Conservation (phyloP, 2,329 filamentous ascomycete species). For the Hortaea werneckii region DNA sequence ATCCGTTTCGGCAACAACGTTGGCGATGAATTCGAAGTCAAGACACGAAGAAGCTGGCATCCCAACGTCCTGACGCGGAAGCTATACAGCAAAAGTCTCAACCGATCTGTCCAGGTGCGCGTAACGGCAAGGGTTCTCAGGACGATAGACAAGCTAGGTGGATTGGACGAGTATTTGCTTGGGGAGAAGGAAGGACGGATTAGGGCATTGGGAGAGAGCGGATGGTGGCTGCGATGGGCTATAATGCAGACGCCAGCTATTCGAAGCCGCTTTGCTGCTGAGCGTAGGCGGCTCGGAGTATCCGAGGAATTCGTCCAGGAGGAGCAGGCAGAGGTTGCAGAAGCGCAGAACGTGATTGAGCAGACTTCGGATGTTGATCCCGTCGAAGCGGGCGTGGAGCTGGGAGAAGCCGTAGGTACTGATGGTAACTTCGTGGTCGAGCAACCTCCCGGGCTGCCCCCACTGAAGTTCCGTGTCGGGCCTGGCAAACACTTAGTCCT, state of each 20-base stretch:
- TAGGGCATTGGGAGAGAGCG: conserved; percentile 76
- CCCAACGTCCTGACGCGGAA: conserved; percentile 61
- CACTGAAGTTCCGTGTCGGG: conserved; percentile 23
- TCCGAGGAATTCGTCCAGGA: conserved; percentile 24
- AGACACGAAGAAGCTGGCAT: conserved; percentile 62
- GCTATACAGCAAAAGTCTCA: conserved; percentile 55
- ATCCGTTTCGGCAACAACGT: conserved; percentile 76
- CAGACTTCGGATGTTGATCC: conserved; percentile 7
- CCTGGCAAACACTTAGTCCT: conserved; percentile 20
- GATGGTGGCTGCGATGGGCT: conserved; percentile 83
- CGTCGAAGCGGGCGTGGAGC: conserved; percentile 5
- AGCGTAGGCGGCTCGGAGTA: conserved; percentile 59
- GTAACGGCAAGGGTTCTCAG: conserved; percentile 57
- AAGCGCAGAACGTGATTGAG: conserved; percentile 4
- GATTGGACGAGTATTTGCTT: conserved; percentile 83
- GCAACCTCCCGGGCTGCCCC: conserved; percentile 13
- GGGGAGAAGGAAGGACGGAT: conserved; percentile 68
- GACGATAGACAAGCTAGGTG: conserved; percentile 70
- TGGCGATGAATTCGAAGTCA: conserved; percentile 55
- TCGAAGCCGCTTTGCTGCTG: conserved; percentile 52
- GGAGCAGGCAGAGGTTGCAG: conserved; percentile 7
- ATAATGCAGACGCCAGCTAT: conserved; percentile 70
- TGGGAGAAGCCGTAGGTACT: conserved; percentile 13
- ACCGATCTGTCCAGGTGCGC: conserved; percentile 54
- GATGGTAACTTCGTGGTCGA: conserved; percentile 21